Percentiles rank a stretch among this genome's conserved stretches.
Conservation (phyloP, 2,329 filamentous ascomycete species). For the Chrysosporium keratinophilum region DNA sequence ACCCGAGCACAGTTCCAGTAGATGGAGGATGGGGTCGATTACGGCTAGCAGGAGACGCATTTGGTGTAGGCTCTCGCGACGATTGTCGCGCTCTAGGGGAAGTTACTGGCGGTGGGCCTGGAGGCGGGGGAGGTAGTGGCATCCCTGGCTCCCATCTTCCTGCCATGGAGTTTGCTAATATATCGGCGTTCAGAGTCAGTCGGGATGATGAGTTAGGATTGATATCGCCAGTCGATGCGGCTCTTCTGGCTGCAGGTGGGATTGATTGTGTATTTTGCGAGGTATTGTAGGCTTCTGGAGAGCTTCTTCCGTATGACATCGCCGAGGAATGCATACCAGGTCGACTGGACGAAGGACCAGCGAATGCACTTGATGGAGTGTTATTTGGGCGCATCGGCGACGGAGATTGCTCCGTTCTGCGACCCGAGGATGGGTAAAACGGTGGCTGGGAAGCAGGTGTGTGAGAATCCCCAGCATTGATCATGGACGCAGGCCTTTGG, state of each 20-base stretch:
- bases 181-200: slow-evolving; percentile 24
- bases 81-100: slow-evolving; percentile 1
- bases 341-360: not conserved
- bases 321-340: slow-evolving; percentile 2
- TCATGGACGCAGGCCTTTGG: slow-evolving; percentile 13
- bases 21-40: slow-evolving; percentile 1
- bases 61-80: not conserved
- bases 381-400: not conserved
- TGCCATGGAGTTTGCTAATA: slow-evolving; percentile 20
- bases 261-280: not conserved
- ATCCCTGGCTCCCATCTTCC: slow-evolving; percentile 36
- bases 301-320: not conserved
- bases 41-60: not conserved
- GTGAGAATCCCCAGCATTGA: slow-evolving; percentile 1
- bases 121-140: slow-evolving; percentile 40
- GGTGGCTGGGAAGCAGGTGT: not conserved
- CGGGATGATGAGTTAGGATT: slow-evolving; percentile 28
- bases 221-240: slow-evolving; percentile 37
- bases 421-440: not conserved
- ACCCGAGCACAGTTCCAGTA: slow-evolving; percentile 2
- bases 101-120: slow-evolving; percentile 34
- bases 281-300: slow-evolving; percentile 20
- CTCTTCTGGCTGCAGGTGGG: slow-evolving; percentile 35
- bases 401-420: not conserved
- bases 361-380: not conserved